Evolutionary conservation across 1,139 yeast species (phyloP).

Genomic region (Candida freyschussii): DNA sequence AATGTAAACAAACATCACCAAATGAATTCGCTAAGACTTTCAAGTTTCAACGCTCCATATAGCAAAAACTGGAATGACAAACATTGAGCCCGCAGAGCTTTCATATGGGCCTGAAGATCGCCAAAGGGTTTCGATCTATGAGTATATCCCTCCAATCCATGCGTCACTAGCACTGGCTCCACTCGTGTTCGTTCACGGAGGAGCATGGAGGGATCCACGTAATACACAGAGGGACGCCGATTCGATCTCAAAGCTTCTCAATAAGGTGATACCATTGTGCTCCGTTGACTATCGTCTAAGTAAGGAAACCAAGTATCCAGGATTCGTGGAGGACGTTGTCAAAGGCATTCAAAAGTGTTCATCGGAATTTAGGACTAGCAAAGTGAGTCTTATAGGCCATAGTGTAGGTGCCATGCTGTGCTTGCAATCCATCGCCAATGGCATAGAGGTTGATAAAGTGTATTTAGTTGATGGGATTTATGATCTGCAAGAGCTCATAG

Average conservation of each 20-base stretch:
- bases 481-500: constrained; percentile 33
- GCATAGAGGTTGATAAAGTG: constrained; percentile 11
- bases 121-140: constrained; percentile 12
- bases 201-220: constrained; percentile 78
- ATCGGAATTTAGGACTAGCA: constrained; percentile 27
- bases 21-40: background rate
- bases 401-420: constrained; percentile 78
- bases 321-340: constrained; percentile 54
- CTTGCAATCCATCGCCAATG: constrained; percentile 42
- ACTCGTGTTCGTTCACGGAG: constrained; percentile 69
- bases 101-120: constrained; percentile 13
- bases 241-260: constrained; percentile 28
- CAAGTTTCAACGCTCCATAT: no score
- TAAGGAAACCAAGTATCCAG: constrained; percentile 60
- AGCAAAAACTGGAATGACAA: no score
- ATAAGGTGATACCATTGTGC: constrained; percentile 20
- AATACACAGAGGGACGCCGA: constrained; percentile 57
- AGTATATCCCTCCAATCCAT: constrained; percentile 7
- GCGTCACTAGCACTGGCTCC: constrained; percentile 11
- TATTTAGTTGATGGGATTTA: constrained; percentile 46
- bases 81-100: no score
- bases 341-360: constrained; percentile 36
- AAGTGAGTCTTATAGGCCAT: constrained; percentile 53
- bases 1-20: constrained; percentile 1
- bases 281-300: constrained; percentile 63